These are phyloP conservation scores for Alternaria novae-zelandiae DNA, from an alignment of 2,329 filamentous ascomycete genomes.

Conservation along the genomic window DNA sequence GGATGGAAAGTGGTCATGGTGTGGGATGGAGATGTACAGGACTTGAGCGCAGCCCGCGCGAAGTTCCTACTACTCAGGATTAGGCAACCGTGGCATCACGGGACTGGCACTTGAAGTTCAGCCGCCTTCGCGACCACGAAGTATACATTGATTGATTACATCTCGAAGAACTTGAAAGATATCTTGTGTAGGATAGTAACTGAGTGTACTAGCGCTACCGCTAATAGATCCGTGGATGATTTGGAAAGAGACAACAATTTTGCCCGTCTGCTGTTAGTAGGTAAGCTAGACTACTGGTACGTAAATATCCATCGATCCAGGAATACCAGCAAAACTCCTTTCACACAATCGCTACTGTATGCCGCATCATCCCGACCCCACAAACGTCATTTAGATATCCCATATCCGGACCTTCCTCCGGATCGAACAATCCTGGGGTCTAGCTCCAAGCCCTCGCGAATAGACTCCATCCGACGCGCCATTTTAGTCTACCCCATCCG, in stretches of 20 bases:
- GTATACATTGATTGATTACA: too few relatives aligned
- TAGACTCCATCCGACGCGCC: background rate
- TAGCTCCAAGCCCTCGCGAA: background rate
- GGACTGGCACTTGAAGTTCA: background rate
- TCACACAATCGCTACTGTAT: background rate
- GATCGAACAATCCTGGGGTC: background rate
- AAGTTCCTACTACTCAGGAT: background rate
- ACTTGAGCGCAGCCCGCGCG: background rate
- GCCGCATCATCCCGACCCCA: background rate
- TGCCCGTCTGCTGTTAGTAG: background rate
- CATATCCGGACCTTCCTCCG: background rate
- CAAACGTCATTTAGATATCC: background rate
- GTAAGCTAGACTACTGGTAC: background rate
- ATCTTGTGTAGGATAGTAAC: background rate
- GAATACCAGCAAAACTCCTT: background rate
- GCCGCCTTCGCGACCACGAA: too few relatives aligned
- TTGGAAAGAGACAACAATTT: background rate
- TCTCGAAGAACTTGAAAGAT: background rate
- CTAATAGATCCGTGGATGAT: background rate
- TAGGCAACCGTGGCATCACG: background rate
- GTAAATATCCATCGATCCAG: background rate
- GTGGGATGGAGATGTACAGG: background rate
- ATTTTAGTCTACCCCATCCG: background rate
- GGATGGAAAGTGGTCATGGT: conserved; percentile 18
- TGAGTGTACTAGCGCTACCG: background rate